Conservation (phyloP, 352 stramenopile genomes). For the Thraustotheca clavata region DNA sequence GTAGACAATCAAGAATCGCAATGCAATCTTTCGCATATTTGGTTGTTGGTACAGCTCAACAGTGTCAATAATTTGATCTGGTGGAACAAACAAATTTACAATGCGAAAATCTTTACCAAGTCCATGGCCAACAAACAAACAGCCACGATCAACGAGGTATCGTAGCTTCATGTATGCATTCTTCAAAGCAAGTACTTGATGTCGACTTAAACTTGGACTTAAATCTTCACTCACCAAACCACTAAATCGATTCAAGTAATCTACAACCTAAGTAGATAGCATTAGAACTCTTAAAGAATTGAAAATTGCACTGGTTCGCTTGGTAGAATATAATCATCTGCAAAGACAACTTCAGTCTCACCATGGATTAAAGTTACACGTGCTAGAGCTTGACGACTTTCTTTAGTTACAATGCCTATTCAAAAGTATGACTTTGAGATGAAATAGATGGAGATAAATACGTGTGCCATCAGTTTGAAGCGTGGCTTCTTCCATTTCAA, state of each 20-base stretch:
- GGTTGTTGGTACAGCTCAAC: slow-evolving; percentile 79
- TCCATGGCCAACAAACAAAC: slow-evolving; percentile 41
- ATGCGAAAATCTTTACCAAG: slow-evolving; percentile 85
- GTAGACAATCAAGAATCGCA: slow-evolving; percentile 82
- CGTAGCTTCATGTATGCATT: slow-evolving; percentile 84
- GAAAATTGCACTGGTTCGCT: slow-evolving; percentile 47
- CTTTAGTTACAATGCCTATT: slow-evolving; percentile 58
- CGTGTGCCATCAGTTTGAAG: slow-evolving; percentile 19
- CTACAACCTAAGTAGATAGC: slow-evolving; percentile 29
- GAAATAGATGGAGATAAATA: slow-evolving; percentile 43
- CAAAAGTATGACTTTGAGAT: slow-evolving; percentile 32
- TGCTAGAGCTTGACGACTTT: slow-evolving; percentile 70
- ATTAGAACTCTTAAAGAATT: not conserved
- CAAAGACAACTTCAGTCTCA: slow-evolving; percentile 39
- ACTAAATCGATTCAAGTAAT: slow-evolving; percentile 88
- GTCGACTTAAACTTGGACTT: slow-evolving; percentile 49
- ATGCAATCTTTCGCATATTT: slow-evolving; percentile 72
- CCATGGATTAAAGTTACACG: slow-evolving; percentile 77
- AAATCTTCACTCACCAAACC: slow-evolving; percentile 76
- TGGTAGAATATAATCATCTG: slow-evolving; percentile 86
- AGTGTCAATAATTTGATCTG: slow-evolving; percentile 85
- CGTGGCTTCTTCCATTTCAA: slow-evolving; percentile 27
- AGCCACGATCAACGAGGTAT: slow-evolving; percentile 62
- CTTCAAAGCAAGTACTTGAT: slow-evolving; percentile 74
- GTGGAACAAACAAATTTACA: slow-evolving; percentile 83